phyloP scores from a whole-genome alignment of 73 alveolate genomes.

The Stentor coeruleus region DNA sequence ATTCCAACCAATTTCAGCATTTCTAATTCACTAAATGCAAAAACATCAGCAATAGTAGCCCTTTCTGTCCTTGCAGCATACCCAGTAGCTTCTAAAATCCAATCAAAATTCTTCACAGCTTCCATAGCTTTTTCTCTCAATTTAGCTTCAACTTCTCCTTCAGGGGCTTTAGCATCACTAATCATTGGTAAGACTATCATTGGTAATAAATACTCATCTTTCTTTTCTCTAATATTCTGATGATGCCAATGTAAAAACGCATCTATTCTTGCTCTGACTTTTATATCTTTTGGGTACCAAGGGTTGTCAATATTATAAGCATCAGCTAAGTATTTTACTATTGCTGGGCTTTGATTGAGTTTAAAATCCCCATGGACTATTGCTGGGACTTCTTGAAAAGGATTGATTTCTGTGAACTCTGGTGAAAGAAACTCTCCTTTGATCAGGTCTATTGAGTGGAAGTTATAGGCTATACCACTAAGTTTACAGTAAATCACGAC shows the following conservation, averaged over 20 bases:
- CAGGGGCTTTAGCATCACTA: background rate
- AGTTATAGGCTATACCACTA: background rate
- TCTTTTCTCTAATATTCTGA: background rate
- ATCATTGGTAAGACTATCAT: background rate
- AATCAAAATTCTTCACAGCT: background rate
- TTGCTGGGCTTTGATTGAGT: conserved; percentile 21
- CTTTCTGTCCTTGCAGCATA: conserved; percentile 1
- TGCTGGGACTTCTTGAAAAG: conserved; percentile 15
- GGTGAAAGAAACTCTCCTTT: conserved; percentile 16
- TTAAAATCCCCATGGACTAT: conserved; percentile 1
- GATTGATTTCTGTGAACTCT: conserved; percentile 20
- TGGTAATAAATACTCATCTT: background rate
- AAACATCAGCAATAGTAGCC: conserved; percentile 10
- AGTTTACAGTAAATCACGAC: background rate
- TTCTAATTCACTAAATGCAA: background rate
- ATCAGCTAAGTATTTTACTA: conserved; percentile 5
- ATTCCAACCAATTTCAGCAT: background rate
- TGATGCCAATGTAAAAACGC: conserved; percentile 26
- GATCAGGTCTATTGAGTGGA: background rate
- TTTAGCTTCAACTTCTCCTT: background rate
- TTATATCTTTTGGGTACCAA: conserved; percentile 9
- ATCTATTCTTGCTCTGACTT: background rate
- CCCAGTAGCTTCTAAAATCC: background rate
- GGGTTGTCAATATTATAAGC: background rate
- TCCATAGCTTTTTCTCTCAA: background rate